A percentile compares a stretch with the other conserved stretches of the same genome.
These are phyloP conservation scores for Biscutella laevigata DNA, from an alignment of 441 rosid genomes.

Conservation along the genomic window DNA sequence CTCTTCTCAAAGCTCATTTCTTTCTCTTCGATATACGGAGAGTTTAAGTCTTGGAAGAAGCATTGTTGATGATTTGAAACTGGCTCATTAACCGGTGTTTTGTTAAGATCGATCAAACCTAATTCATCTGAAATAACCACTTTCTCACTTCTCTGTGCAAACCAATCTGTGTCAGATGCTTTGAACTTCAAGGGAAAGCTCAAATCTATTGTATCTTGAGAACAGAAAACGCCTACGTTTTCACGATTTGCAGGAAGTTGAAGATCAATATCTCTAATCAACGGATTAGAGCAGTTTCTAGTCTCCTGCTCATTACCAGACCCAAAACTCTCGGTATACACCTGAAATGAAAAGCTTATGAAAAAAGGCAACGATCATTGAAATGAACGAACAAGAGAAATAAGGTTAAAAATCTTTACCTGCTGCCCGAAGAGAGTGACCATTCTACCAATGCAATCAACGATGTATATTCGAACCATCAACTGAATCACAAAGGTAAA, in stretches of 20 bases:
- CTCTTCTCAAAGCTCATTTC: constrained; percentile 24
- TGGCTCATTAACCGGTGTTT: constrained; percentile 20
- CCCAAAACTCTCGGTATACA: background rate
- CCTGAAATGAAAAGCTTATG: background rate
- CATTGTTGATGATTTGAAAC: constrained; percentile 1
- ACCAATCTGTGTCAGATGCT: background rate
- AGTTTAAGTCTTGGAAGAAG: constrained; percentile 10
- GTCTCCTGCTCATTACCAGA: background rate
- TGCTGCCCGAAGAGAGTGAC: constrained; percentile 13
- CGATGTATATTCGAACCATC: background rate
- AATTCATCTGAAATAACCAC: background rate
- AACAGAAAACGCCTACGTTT: background rate
- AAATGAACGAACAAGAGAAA: background rate
- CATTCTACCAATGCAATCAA: background rate
- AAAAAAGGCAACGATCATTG: background rate
- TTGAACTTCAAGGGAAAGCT: background rate
- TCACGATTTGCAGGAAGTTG: background rate
- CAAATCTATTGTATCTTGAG: constrained; percentile 14
- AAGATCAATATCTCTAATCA: background rate
- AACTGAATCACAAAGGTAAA: background rate
- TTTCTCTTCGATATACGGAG: background rate
- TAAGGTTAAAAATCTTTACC: background rate
- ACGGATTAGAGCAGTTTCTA: background rate
- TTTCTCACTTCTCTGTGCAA: constrained; percentile 20
- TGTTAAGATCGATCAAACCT: constrained; percentile 40